phyloP scores from a whole-genome alignment of 140 eudicot genomes.

The Flaveria floridana region DNA sequence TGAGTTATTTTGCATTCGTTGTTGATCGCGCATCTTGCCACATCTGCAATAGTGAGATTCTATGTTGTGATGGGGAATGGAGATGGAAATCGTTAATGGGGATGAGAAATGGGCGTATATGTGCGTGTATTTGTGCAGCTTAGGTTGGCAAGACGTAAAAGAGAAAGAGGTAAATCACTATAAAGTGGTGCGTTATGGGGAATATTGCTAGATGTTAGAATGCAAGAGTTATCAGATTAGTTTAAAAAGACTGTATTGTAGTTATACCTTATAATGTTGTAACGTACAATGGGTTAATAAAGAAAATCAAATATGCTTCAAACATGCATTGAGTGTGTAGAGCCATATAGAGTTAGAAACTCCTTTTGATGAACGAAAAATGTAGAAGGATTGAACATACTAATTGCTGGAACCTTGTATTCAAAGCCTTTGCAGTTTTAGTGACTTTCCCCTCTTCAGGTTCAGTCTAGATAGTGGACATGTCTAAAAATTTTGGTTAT shows the following conservation, averaged over 20 bases:
- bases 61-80: constrained; percentile 18
- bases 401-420: constrained; percentile 10
- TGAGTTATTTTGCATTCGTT: background rate
- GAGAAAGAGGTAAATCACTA: constrained; percentile 17
- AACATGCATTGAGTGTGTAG: constrained; percentile 15
- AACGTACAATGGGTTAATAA: constrained; percentile 15
- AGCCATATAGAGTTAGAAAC: background rate
- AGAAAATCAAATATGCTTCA: background rate
- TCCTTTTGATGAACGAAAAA: background rate
- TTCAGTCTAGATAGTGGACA: constrained; percentile 10
- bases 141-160: constrained; percentile 4
- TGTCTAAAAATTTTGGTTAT: constrained; percentile 9
- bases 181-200: constrained; percentile 9
- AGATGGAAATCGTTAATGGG: constrained; percentile 11
- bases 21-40: background rate
- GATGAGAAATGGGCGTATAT: constrained; percentile 19
- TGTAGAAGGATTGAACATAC: constrained; percentile 11
- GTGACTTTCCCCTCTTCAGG: background rate
- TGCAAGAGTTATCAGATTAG: background rate
- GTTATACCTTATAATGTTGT: background rate
- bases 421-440: constrained; percentile 2
- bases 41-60: background rate
- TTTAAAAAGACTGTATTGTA: background rate
- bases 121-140: background rate
- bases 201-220: constrained; percentile 24